phyloP scores from a whole-genome alignment of 352 stramenopile genomes.

The Hyaloperonospora arabidopsidis region DNA sequence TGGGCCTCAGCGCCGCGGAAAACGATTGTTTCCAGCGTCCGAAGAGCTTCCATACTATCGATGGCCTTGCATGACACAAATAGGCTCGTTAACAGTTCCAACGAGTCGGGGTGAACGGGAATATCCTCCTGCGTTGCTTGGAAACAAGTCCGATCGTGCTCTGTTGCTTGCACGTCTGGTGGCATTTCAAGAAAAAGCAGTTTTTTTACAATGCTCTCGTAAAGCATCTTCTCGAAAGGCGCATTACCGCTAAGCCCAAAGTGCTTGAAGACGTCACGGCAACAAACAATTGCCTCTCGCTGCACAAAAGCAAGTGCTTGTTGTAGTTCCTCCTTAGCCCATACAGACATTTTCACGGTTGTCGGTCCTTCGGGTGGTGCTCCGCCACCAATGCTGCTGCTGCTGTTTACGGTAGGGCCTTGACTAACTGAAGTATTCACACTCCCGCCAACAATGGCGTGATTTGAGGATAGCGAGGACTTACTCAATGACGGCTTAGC shows the following conservation, averaged over 20 bases:
- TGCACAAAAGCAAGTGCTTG: constrained; percentile 73
- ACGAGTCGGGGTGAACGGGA: constrained; percentile 63
- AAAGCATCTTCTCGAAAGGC: constrained; percentile 71
- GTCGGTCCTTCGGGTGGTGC: constrained; percentile 29
- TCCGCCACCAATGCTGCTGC: constrained; percentile 6
- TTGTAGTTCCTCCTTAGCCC: constrained; percentile 75
- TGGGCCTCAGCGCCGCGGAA: constrained; percentile 75
- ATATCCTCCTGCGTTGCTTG: constrained; percentile 78
- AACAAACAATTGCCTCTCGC: constrained; percentile 59
- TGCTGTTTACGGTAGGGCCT: constrained; percentile 7
- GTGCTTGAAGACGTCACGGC: constrained; percentile 61
- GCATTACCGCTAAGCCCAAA: constrained; percentile 57
- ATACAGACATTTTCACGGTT: constrained; percentile 56
- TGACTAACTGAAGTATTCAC: constrained; percentile 9
- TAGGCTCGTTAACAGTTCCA: constrained; percentile 50
- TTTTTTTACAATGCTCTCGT: constrained; percentile 74
- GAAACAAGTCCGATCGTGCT: constrained; percentile 83
- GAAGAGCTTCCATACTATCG: constrained; percentile 63
- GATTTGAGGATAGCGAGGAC: constrained; percentile 9
- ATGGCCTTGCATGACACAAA: constrained; percentile 51
- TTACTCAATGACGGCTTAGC: constrained; percentile 27
- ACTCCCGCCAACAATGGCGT: constrained; percentile 6
- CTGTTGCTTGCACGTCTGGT: constrained; percentile 70
- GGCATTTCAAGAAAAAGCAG: constrained; percentile 79
- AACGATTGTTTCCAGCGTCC: constrained; percentile 66